phyloP scores from a whole-genome alignment of 345 rosid genomes.

The Triadica sebifera region DNA sequence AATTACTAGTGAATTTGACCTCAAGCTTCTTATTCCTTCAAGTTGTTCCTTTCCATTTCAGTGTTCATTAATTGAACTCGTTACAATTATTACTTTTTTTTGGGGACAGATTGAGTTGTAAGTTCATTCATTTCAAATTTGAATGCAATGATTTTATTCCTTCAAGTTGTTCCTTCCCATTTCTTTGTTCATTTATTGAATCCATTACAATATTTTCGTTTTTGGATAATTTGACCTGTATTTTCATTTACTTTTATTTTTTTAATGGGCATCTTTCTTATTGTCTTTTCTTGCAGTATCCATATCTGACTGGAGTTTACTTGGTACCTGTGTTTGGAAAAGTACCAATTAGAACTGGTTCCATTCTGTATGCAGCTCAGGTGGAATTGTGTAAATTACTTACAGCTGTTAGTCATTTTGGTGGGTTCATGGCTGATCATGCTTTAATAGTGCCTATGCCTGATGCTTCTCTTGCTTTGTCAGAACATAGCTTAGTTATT shows the following conservation, averaged over 20 bases:
- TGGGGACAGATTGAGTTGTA: background rate
- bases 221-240: background rate
- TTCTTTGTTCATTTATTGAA: too few relatives aligned
- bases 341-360: constrained; percentile 11
- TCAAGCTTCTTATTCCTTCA: background rate
- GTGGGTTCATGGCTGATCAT: constrained; percentile 64
- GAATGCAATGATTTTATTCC: constrained; percentile 3
- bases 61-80: background rate
- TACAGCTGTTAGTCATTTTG: constrained; percentile 22
- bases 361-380: constrained; percentile 19
- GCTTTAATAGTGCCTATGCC: constrained; percentile 39
- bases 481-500: constrained; percentile 46
- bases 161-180: background rate
- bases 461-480: constrained; percentile 26
- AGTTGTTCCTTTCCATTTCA: constrained; percentile 1
- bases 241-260: background rate
- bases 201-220: background rate
- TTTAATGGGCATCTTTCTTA: background rate
- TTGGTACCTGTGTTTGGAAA: constrained; percentile 15
- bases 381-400: constrained; percentile 23
- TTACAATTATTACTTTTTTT: background rate
- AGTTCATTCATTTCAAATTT: background rate
- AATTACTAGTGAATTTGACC: background rate
- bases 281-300: constrained; percentile 21
- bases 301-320: constrained; percentile 14